These are phyloP conservation scores for Fusarium mundagurra DNA, from an alignment of 2,329 filamentous ascomycete species.

Conservation along the genomic window DNA sequence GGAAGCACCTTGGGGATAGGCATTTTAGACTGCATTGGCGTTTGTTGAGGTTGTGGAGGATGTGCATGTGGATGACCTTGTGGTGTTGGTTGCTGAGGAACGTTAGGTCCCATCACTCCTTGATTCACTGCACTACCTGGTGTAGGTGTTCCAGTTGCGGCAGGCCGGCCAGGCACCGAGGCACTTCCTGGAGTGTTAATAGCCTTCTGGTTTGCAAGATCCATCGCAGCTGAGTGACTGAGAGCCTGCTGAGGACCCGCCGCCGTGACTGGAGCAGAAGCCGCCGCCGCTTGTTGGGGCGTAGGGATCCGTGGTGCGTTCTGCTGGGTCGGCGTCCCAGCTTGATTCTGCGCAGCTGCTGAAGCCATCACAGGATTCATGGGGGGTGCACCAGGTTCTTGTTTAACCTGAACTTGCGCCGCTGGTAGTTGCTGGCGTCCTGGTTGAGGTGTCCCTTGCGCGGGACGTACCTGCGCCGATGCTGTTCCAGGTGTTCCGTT, in stretches of 20 bases:
- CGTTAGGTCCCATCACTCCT: constrained; percentile 46
- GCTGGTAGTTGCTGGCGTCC: constrained; percentile 33
- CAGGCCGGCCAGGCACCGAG: constrained; percentile 45
- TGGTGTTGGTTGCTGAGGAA: constrained; percentile 43
- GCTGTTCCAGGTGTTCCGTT: constrained; percentile 40
- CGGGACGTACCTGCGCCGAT: constrained; percentile 44
- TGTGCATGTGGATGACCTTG: constrained; percentile 60
- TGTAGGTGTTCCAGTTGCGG: constrained; percentile 45
- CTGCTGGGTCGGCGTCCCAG: constrained; percentile 62
- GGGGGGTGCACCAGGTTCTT: constrained; percentile 53
- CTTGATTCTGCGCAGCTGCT: constrained; percentile 52
- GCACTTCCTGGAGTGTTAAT: constrained; percentile 48
- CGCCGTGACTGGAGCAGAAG: constrained; percentile 51
- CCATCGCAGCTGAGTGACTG: constrained; percentile 61
- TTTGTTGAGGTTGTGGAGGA: constrained; percentile 54
- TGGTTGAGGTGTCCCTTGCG: constrained; percentile 39
- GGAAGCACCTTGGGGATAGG: constrained; percentile 83
- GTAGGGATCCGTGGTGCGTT: constrained; percentile 59
- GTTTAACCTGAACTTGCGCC: constrained; percentile 44
- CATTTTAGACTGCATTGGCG: constrained; percentile 69
- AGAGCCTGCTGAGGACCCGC: constrained; percentile 54
- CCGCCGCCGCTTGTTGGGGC: constrained; percentile 59
- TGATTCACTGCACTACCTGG: constrained; percentile 46
- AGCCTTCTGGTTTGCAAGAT: constrained; percentile 57
- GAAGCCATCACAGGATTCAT: constrained; percentile 58